These are phyloP conservation scores for Thelonectria blattea DNA, from an alignment of 2,329 filamentous ascomycete species.

Conservation along the genomic window DNA sequence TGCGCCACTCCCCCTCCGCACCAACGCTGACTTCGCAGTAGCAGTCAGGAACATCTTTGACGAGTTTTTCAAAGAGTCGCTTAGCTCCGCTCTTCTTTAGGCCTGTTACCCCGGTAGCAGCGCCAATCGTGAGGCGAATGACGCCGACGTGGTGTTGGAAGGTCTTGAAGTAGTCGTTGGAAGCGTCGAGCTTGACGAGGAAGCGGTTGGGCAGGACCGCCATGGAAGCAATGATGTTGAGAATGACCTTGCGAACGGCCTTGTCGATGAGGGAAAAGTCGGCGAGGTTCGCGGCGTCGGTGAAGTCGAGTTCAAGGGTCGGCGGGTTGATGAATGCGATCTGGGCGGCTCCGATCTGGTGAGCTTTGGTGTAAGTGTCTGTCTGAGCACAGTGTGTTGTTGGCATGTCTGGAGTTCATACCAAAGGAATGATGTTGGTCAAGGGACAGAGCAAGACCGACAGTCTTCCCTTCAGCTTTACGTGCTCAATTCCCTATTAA, in stretches of 20 bases:
- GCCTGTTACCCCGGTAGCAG: conserved; percentile 30
- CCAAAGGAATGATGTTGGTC: conserved; percentile 34
- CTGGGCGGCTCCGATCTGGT: conserved; percentile 36
- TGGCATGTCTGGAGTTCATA: conserved; percentile 11
- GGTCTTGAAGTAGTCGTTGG: conserved; percentile 39
- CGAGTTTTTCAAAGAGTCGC: conserved; percentile 28
- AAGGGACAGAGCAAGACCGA: conserved; percentile 33
- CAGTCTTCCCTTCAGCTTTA: conserved; percentile 32
- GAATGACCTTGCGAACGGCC: conserved; percentile 34
- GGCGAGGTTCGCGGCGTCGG: conserved; percentile 35
- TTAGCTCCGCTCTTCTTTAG: conserved; percentile 36
- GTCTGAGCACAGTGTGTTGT: background rate
- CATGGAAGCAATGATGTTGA: conserved; percentile 34
- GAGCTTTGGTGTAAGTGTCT: background rate
- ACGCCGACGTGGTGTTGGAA: conserved; percentile 35
- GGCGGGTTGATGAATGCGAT: conserved; percentile 37
- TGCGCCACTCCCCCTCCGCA: conserved; percentile 35
- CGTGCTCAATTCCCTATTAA: conserved; percentile 33
- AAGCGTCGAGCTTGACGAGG: conserved; percentile 34
- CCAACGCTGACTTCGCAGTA: conserved; percentile 34
- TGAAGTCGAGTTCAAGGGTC: conserved; percentile 34
- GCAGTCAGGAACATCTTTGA: conserved; percentile 36
- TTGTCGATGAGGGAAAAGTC: conserved; percentile 34
- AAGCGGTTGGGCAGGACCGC: conserved; percentile 38
- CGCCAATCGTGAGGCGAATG: conserved; percentile 32